phyloP scores from a whole-genome alignment of 2,329 filamentous ascomycete genomes.

The Diaporthe sp. region DNA sequence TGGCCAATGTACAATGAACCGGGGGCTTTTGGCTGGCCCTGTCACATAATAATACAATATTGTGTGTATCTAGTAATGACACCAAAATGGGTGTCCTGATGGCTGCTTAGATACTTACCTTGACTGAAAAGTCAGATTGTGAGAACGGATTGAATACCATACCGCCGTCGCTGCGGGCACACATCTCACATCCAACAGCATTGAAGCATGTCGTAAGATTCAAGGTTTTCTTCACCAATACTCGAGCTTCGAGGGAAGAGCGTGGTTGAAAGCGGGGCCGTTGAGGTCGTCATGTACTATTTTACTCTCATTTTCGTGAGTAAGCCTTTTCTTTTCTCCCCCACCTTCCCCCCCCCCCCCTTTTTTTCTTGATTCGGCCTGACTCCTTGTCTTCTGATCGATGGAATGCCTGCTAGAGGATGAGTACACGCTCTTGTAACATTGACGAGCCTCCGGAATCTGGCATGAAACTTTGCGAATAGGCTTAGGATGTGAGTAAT shows the following conservation, averaged over 20 bases:
- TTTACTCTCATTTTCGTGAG: not conserved
- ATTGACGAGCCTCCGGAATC: no score
- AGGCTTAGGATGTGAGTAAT: no score
- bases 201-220: no score
- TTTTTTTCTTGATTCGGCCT: no score
- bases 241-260: not conserved
- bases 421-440: no score
- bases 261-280: not conserved
- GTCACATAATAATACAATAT: not conserved
- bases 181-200: not conserved
- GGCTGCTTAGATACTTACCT: not conserved
- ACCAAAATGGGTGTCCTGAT: not conserved
- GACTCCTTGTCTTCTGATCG: no score
- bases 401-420: no score
- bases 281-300: not conserved
- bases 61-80: conserved; percentile 3
- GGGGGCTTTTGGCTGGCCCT: not conserved
- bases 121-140: not conserved
- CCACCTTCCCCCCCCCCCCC: no score
- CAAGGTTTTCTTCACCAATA: not conserved
- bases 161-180: not conserved
- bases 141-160: not conserved
- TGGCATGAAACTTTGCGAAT: no score
- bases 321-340: not conserved
- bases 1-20: conserved; percentile 15